phyloP scores from a whole-genome alignment of 148 eudicot species.

The Rhododendron henanense region DNA sequence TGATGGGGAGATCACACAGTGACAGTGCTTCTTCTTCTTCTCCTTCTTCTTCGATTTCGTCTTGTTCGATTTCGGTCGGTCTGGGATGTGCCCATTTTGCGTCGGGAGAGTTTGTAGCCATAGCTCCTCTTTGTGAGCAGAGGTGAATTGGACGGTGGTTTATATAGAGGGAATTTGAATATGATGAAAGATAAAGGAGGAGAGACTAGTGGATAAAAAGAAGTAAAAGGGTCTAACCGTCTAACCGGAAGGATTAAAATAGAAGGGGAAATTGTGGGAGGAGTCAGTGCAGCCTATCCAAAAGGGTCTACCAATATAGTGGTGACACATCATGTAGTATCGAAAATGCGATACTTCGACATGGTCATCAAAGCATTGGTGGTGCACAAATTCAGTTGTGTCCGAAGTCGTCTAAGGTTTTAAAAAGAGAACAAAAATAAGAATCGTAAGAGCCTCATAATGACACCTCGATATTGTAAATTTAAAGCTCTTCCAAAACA shows the following conservation, averaged over 20 bases:
- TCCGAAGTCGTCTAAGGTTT: too few relatives aligned
- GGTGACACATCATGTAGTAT: rapidly evolving
- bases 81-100: conserved; percentile 2
- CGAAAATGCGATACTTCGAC: too few relatives aligned
- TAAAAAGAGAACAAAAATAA: neutral
- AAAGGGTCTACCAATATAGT: too few relatives aligned
- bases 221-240: neutral
- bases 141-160: conserved; percentile 2
- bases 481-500: neutral
- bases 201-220: conserved; percentile 19
- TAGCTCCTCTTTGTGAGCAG: neutral
- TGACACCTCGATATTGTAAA: neutral
- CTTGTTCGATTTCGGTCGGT: conserved; percentile 20
- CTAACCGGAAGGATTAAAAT: conserved; percentile 1
- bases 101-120: conserved; percentile 11
- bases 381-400: neutral
- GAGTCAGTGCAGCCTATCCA: neutral
- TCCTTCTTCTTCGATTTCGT: conserved; percentile 28
- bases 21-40: conserved; percentile 51
- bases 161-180: conserved; percentile 15
- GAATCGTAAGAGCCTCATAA: neutral
- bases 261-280: neutral
- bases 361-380: too few relatives aligned
- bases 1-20: conserved; percentile 61
- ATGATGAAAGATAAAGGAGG: neutral